Base-by-base conservation (phyloP, 192 early-diverging fungal genomes). In the Lunasporangiospora selenospora region DNA sequence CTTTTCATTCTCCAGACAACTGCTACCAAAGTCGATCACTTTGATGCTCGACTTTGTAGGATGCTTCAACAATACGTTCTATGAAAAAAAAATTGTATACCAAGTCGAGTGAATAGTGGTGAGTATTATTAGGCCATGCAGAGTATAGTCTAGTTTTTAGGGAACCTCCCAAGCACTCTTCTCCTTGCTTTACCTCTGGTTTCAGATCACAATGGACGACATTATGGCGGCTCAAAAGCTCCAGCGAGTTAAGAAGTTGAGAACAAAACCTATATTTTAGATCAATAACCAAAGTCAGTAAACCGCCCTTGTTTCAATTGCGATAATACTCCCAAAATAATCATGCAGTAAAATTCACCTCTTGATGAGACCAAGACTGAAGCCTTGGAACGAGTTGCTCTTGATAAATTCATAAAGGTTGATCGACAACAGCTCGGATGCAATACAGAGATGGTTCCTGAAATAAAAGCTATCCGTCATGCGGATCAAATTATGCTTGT, bases 21-120 rank as follows among this genome's bases (percentile, higher is more conserved):
- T 93, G 55, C 90, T 92, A n/a, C 96, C 96, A 67, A 98, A 94
- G 67, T 98, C 96, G 77, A 98, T 98, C 12, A 98, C 95, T 83
- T 98, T 98, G 76, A 98, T 93, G 33, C 77, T 81, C 33, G 85
- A 87, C 39, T 81, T 81, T 55, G 81, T 65, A 42, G 87, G 84
- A 51, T 88, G 85, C 45, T 83, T 84, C 15, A 97, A 75, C 53
- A 97, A 59, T 6, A 97, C 85, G 63, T 97, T 97, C 84, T 82
- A 50, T 36, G 16, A 45, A 26, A 27, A 13, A 54, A 29, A 56
- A 42, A 75, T 18, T n/a, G 23, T 12, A 42, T 15, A 37, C 3
- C 1, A 21, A 23, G 23, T 29, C 16, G 15, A 12, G 39, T 40
- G 13, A 56, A 31, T 32, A n/a, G n/a, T n/a, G n/a, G n/a, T n/a